phyloP scores from a whole-genome alignment of 257 asterid species.

The Solanum gracilifrons region DNA sequence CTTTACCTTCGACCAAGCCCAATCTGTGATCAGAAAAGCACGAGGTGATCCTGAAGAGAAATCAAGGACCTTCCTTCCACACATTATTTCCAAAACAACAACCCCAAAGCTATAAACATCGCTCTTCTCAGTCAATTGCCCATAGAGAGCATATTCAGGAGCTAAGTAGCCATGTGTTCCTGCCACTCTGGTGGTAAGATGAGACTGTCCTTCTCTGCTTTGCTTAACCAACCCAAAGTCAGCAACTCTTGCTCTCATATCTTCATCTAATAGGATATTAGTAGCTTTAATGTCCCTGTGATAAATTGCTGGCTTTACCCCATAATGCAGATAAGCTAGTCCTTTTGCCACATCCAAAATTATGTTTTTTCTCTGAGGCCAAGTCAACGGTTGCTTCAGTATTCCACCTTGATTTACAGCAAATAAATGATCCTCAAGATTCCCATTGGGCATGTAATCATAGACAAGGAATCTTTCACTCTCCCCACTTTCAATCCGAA shows the following conservation, averaged over 20 bases:
- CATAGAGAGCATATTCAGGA: constrained; percentile 87
- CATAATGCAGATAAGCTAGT: constrained; percentile 64
- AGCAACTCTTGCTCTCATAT: constrained; percentile 85
- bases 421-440: constrained; percentile 74
- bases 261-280: constrained; percentile 63
- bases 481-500: constrained; percentile 20
- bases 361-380: constrained; percentile 78
- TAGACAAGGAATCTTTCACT: constrained; percentile 65
- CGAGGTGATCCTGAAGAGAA: constrained; percentile 41
- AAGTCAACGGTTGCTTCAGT: constrained; percentile 25
- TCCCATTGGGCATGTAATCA: constrained; percentile 85
- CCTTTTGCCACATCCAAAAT: constrained; percentile 83
- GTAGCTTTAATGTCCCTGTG: constrained; percentile 88
- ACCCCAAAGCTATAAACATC: constrained; percentile 91
- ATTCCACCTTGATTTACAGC: neutral
- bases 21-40: constrained; percentile 56
- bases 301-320: constrained; percentile 74
- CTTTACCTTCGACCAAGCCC: constrained; percentile 88
- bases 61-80: constrained; percentile 85
- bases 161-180: constrained; percentile 94
- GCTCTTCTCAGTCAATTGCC: constrained; percentile 81
- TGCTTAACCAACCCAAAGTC: constrained; percentile 83
- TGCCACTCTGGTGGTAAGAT: constrained; percentile 82
- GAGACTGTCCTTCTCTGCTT: constrained; percentile 70
- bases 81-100: constrained; percentile 84